Percentiles rank a stretch among this genome's conserved stretches.
Conservation (phyloP, 2,329 filamentous ascomycete species). For the Paracorniculantispora psalliotae region DNA sequence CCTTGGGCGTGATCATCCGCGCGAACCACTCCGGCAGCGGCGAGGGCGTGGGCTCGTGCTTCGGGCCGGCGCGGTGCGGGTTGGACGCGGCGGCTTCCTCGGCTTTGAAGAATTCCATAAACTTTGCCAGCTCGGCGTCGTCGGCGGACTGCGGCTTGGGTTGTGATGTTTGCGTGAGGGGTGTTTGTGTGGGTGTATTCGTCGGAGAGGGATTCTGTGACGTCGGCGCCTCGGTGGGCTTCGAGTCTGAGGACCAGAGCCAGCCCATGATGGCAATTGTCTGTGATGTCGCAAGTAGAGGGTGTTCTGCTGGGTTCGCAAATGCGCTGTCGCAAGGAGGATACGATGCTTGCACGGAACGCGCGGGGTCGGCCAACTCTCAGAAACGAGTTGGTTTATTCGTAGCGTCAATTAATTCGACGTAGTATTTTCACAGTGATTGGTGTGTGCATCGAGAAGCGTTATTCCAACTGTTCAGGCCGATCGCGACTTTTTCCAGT, state of each 20-base stretch:
- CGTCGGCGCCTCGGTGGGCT: conserved; percentile 20
- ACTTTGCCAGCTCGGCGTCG: conserved; percentile 45
- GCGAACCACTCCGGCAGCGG: conserved; percentile 9
- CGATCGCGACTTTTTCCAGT: conserved; percentile 1
- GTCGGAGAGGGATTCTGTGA: conserved; percentile 21
- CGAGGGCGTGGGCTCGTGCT: conserved; percentile 10
- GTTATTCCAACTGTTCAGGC: neutral
- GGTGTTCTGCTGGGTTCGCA: neutral
- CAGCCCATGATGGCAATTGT: conserved; percentile 49
- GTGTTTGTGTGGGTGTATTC: conserved; percentile 17
- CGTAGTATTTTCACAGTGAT: neutral
- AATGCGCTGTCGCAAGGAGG: neutral
- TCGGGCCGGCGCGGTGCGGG: conserved; percentile 22
- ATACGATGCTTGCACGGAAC: neutral
- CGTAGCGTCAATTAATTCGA: neutral
- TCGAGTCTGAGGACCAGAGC: conserved; percentile 47
- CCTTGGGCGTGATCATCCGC: conserved; percentile 9
- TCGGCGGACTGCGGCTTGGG: conserved; percentile 33
- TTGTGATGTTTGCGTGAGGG: conserved; percentile 21
- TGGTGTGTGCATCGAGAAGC: neutral
- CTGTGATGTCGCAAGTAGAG: neutral
- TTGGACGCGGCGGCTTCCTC: conserved; percentile 24
- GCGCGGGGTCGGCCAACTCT: neutral
- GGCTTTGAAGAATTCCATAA: conserved; percentile 43
- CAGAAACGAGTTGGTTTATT: neutral